These are phyloP conservation scores for Claviceps purpurea DNA, from an alignment of 2,329 filamentous ascomycete genomes.

Conservation along the genomic window DNA sequence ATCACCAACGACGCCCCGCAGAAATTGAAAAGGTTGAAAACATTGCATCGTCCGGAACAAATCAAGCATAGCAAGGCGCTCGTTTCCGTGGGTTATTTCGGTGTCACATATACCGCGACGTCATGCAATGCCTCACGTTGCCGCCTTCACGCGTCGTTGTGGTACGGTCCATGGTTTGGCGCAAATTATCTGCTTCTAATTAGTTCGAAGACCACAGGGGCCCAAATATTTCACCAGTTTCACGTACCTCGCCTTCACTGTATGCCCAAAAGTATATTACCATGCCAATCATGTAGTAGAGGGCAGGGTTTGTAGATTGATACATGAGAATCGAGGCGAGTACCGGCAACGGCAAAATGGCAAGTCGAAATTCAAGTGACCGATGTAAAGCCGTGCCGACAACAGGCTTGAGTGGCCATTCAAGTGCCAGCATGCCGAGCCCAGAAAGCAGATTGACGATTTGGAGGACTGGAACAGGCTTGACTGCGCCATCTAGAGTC, in stretches of 20 bases:
- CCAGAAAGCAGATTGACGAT: slow-evolving; percentile 80
- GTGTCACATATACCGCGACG: not conserved
- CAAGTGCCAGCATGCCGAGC: slow-evolving; percentile 65
- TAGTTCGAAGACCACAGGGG: not conserved
- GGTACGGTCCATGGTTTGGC: slow-evolving; percentile 58
- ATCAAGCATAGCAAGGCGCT: not conserved
- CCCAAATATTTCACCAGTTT: not conserved
- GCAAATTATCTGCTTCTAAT: slow-evolving; percentile 45
- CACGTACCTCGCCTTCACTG: slow-evolving; percentile 82
- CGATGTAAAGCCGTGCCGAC: slow-evolving; percentile 70
- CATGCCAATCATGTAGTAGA: slow-evolving; percentile 84
- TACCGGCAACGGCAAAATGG: slow-evolving; percentile 67
- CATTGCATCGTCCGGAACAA: not conserved
- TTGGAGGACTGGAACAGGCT: slow-evolving; percentile 78
- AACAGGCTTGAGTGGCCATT: slow-evolving; percentile 74
- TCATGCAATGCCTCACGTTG: slow-evolving; percentile 1
- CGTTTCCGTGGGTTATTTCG: not conserved
- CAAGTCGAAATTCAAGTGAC: slow-evolving; percentile 73
- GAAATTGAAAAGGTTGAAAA: slow-evolving; percentile 1
- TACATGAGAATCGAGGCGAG: slow-evolving; percentile 70
- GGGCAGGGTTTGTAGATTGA: slow-evolving; percentile 78
- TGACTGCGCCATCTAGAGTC: slow-evolving; percentile 74
- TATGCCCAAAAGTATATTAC: slow-evolving; percentile 93
- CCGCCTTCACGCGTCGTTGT: slow-evolving; percentile 29
- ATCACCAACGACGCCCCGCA: slow-evolving; percentile 5